Evolutionary conservation across 495 filamentous ascomycete species (phyloP).

Genomic region (Neurospora sp.): DNA sequence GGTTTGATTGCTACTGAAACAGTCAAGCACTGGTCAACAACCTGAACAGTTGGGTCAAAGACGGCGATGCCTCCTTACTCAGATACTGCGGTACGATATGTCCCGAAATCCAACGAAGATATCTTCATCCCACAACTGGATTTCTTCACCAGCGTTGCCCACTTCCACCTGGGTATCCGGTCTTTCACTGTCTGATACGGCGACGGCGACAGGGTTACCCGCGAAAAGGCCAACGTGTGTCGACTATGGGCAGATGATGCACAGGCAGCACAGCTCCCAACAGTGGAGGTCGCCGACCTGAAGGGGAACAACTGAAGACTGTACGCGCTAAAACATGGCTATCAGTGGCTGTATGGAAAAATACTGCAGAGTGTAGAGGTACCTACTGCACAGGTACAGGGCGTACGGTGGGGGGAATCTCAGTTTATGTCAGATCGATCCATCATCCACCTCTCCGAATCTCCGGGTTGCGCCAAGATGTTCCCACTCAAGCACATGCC

Average conservation of each 20-base stretch:
- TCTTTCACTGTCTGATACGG: neutral
- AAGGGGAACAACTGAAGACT: neutral
- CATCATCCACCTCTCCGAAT: slow-evolving; percentile 12
- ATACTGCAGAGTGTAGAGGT: neutral
- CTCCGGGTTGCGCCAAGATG: slow-evolving; percentile 3
- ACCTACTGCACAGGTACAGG: neutral
- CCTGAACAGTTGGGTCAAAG: neutral
- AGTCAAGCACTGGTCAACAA: neutral
- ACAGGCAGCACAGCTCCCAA: neutral
- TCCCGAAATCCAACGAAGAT: neutral
- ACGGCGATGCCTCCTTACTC: neutral
- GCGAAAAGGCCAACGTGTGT: neutral
- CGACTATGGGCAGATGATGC: neutral
- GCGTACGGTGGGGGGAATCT: neutral
- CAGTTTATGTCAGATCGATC: slow-evolving; percentile 1
- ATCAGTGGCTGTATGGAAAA: neutral
- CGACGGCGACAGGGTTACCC: neutral
- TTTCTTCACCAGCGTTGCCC: neutral
- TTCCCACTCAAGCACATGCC: neutral
- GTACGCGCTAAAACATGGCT: neutral
- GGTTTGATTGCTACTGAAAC: neutral
- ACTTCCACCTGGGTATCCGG: neutral
- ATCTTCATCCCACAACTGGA: neutral
- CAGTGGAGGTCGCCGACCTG: neutral
- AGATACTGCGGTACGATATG: neutral